Base-by-base conservation (phyloP, 2,329 filamentous ascomycete genomes). In the Calonectria pauciramosa region DNA sequence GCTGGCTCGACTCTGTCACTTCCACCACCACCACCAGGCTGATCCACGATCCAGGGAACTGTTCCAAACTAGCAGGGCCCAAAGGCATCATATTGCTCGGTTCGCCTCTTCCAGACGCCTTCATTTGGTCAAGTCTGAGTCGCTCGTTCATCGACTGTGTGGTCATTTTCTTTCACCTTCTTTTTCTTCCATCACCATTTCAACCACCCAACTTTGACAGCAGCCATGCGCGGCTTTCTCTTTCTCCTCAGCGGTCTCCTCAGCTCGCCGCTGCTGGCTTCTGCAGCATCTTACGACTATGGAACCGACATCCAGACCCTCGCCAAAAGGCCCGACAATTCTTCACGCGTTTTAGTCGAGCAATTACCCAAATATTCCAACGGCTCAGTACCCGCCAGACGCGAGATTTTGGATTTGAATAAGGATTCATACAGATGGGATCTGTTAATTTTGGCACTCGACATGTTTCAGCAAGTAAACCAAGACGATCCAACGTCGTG, bases 401-500 rank as follows among this genome's bases (percentile, higher is more conserved):
- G 89, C 65, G 94, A 97, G 81, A 91, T 97, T 76, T 89, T 93
- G 59, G 86, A 93, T 49, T 87, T 97, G 78, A 87, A 91, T 76
- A 85, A 89, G 69, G 90, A 94, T 72, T 82, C 89, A 11, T 91
- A 95, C 80, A 89, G 90, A 81, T 95, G 93, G 92, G 95, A 94
- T 82, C 85, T 97, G 73, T 97, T 94, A 83, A 87, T 97, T 32
- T 89, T 96, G 64, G 94, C 93, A 16, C 88, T 97, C 79, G 91
- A 91, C 82, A 91, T 92, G 86, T 92, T 96, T 87, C 93, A 95
- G 85, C 90, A 88, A 75, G 91, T 91, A 71, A 87, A 92, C 76
- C 93, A 95, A 84, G 87, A 88, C 23, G 85, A 88, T 68, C 88
- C 89, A 70, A 87, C 94, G 47, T 96, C 95, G 51, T 97, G 92